phyloP scores from a whole-genome alignment of 169 alveolate species.

The Plasmodium adleri region DNA sequence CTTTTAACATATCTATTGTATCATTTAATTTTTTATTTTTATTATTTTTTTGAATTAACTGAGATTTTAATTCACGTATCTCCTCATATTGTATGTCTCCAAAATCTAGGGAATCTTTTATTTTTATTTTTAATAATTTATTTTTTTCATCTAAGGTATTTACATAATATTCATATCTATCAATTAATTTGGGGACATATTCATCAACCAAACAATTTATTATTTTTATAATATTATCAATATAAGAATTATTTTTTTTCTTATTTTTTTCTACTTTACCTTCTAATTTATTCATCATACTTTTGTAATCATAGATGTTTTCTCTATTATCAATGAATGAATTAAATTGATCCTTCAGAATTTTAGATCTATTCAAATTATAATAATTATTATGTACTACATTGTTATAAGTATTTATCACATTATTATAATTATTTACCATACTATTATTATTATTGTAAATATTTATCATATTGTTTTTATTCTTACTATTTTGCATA shows the following conservation, averaged over 20 bases:
- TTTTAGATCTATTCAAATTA: constrained; percentile 33
- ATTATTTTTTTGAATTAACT: constrained; percentile 57
- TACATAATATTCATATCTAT: constrained; percentile 69
- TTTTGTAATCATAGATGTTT: constrained; percentile 45
- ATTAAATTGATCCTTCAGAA: constrained; percentile 16
- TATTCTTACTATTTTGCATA: no score
- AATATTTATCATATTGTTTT: no score
- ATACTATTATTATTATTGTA: no score
- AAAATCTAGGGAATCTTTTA: constrained; percentile 53
- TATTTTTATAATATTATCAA: constrained; percentile 62
- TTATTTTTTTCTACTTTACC: constrained; percentile 40
- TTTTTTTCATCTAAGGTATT: constrained; percentile 64
- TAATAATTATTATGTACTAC: no score
- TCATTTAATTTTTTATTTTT: constrained; percentile 67
- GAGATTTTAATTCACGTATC: constrained; percentile 48
- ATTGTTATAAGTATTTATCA: no score
- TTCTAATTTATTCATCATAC: constrained; percentile 43
- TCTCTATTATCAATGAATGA: constrained; percentile 41
- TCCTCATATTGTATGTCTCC: constrained; percentile 73
- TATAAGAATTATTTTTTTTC: constrained; percentile 25
- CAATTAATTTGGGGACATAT: constrained; percentile 64
- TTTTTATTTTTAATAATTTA: constrained; percentile 53
- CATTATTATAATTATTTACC: neutral
- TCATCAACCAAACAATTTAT: constrained; percentile 68
- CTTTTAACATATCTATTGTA: constrained; percentile 41